Base-by-base conservation (phyloP, 176 grass and related monocot genomes). In the Dendrocalamus sinicus region DNA sequence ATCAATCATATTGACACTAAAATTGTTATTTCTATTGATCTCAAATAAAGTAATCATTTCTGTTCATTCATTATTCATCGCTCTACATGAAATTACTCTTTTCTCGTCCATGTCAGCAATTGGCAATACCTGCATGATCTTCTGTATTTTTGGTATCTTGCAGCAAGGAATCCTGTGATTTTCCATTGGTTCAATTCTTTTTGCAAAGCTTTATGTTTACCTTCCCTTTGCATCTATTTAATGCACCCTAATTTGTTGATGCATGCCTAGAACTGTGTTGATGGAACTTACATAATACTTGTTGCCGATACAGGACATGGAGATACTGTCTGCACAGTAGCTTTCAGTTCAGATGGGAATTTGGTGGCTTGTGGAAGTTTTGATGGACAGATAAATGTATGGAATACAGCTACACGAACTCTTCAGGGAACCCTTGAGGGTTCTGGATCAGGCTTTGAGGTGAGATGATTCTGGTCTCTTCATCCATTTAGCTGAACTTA, bases 301-400 rank as follows among this genome's bases (percentile, higher is more conserved):
- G 8, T 79, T 81, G 45, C 40, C n/a, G 7, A 75, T 88, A 74
- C 84, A 98, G 96, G 93, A 37, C 93, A 95, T 61, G 85, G 6
- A 26, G 93, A 99, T 85, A 91, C 92, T 30, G 92, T 99, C 10
- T 77, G 85, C 74, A 81, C 78, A 48, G 82, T 94, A 67, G 86
- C 88, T 57, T 99, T 99, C 75, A 99, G 93, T 86, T 92, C 89
- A 82, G 96, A 99, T 92, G 96, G 96, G 8, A 86, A 76, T 84
- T 81, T 96, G 85, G 76, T 99, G 24, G 96, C 96, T 45, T 89
- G 40, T 84, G 96, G 91, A 89, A 83, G 93, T 87, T 88, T 92
- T 89, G 96, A 99, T 84, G 96, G 96, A 54, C 28, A 82, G 45
- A 81, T 99, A 67, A 89, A 91, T 84, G 79, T 99, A 53, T 99